These are phyloP conservation scores for Tylopilus cervinicoccineus DNA, from an alignment of 768 basidiomycete genomes.

Conservation along the genomic window DNA sequence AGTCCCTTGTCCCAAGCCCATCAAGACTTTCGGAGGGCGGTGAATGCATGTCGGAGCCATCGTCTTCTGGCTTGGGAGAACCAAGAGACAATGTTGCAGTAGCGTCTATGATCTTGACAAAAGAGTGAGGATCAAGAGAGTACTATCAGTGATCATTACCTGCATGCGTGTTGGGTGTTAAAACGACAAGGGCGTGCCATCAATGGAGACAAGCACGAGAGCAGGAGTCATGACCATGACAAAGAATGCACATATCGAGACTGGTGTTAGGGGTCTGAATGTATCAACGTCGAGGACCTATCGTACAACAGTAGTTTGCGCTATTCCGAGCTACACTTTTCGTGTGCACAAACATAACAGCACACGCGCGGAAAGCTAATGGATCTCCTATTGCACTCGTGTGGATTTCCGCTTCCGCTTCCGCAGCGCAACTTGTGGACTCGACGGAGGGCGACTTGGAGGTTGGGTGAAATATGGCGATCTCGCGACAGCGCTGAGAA, in stretches of 20 bases:
- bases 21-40: neutral
- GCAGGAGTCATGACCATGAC: no score
- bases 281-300: neutral
- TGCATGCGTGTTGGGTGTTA: conserved; percentile 4
- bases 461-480: conserved; percentile 12
- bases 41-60: conserved; percentile 2
- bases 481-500: conserved; percentile 11
- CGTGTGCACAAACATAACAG: neutral
- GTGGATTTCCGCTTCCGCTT: conserved; percentile 23
- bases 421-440: conserved; percentile 14
- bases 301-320: neutral
- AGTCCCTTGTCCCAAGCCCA: neutral
- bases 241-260: no score
- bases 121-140: neutral
- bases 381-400: conserved; percentile 19
- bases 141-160: neutral
- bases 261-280: conserved; percentile 10
- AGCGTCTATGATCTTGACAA: conserved; percentile 3
- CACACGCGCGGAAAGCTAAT: neutral
- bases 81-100: conserved; percentile 8
- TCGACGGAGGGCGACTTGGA: neutral
- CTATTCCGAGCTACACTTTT: neutral
- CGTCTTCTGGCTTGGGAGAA: neutral
- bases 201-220: no score
- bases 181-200: conserved; percentile 2